A percentile compares a stretch with the other conserved stretches of the same genome.
Conservation (phyloP, 768 basidiomycete species). For the Kwoniella sp. region DNA sequence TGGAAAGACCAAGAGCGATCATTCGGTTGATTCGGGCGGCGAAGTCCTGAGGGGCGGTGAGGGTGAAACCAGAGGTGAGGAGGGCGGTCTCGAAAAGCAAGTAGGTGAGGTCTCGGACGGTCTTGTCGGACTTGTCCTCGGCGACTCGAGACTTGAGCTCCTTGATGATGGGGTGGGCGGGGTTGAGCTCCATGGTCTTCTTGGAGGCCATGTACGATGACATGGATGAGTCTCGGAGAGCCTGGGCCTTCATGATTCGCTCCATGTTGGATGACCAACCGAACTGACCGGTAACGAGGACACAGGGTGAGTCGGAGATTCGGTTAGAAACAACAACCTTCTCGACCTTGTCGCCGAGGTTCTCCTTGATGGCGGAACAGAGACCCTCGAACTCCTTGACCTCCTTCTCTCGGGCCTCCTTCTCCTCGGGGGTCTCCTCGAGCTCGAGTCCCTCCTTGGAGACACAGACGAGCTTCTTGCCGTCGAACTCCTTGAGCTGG, state of each 20-base stretch:
- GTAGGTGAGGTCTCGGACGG: slow-evolving; percentile 93
- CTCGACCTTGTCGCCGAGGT: slow-evolving; percentile 98
- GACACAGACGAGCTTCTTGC: slow-evolving; percentile 95
- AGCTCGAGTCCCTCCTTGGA: slow-evolving; percentile 99
- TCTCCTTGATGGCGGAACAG: slow-evolving; percentile 94
- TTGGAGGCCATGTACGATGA: slow-evolving; percentile 98
- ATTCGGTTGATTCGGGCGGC: slow-evolving; percentile 96
- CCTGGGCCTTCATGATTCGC: slow-evolving; percentile 99
- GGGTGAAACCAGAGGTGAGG: slow-evolving; percentile 73
- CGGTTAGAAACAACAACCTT: slow-evolving; percentile 98
- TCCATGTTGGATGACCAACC: slow-evolving; percentile 99
- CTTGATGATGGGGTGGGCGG: slow-evolving; percentile 86
- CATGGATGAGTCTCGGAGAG: slow-evolving; percentile 60
- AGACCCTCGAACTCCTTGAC: slow-evolving; percentile 79
- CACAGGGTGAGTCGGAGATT: slow-evolving; percentile 93
- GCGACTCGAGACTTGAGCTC: slow-evolving; percentile 93
- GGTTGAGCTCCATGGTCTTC: slow-evolving; percentile 97
- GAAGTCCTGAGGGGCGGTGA: slow-evolving; percentile 92
- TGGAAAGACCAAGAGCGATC: slow-evolving; percentile 69
- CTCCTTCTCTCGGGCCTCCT: slow-evolving; percentile 84
- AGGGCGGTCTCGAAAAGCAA: slow-evolving; percentile 96
- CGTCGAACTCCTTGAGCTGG: slow-evolving; percentile 98
- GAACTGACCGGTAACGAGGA: slow-evolving; percentile 97
- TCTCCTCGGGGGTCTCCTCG: slow-evolving; percentile 98
- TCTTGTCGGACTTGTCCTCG: slow-evolving; percentile 98